Percentiles rank a stretch among this genome's conserved stretches.
These are phyloP conservation scores for Arthrobotrys conoides DNA, from an alignment of 2,329 filamentous ascomycete species.

Conservation along the genomic window DNA sequence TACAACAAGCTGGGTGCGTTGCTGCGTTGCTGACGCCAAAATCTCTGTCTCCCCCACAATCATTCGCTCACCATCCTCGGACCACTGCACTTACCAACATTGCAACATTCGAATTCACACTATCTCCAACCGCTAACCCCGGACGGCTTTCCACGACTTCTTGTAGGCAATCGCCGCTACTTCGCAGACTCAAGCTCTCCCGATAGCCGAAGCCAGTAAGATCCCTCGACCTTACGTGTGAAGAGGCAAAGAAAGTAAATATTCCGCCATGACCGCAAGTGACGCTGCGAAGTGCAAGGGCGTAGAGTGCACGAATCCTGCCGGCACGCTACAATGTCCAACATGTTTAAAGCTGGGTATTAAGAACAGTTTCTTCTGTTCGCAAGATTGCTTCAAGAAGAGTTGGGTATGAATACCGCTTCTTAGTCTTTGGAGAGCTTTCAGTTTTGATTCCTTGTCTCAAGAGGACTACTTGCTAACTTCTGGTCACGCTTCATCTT, in stretches of 20 bases:
- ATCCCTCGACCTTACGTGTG: conserved; percentile 51
- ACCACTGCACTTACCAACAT: conserved; percentile 7
- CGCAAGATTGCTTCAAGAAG: conserved; percentile 98
- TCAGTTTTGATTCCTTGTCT: neutral
- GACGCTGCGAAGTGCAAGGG: conserved; percentile 77
- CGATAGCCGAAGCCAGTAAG: conserved; percentile 57
- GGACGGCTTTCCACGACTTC: neutral
- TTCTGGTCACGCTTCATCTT: neutral
- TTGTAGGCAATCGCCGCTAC: conserved; percentile 1
- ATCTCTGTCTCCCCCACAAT: conserved; percentile 45
- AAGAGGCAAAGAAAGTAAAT: conserved; percentile 30
- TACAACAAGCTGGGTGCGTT: conserved; percentile 8
- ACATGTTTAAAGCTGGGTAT: conserved; percentile 91
- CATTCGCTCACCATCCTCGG: conserved; percentile 3
- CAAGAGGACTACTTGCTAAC: conserved; percentile 13
- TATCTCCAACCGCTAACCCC: neutral
- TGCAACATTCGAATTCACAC: neutral
- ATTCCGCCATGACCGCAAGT: conserved; percentile 53
- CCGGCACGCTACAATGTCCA: conserved; percentile 89
- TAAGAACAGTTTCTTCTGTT: conserved; percentile 95
- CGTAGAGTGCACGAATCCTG: conserved; percentile 86
- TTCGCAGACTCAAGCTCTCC: conserved; percentile 23
- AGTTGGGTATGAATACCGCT: conserved; percentile 82
- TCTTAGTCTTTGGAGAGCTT: neutral
- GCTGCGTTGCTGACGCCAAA: conserved; percentile 35